Conservation (phyloP, 352 stramenopile genomes). For the Globisporangium nagaii region DNA sequence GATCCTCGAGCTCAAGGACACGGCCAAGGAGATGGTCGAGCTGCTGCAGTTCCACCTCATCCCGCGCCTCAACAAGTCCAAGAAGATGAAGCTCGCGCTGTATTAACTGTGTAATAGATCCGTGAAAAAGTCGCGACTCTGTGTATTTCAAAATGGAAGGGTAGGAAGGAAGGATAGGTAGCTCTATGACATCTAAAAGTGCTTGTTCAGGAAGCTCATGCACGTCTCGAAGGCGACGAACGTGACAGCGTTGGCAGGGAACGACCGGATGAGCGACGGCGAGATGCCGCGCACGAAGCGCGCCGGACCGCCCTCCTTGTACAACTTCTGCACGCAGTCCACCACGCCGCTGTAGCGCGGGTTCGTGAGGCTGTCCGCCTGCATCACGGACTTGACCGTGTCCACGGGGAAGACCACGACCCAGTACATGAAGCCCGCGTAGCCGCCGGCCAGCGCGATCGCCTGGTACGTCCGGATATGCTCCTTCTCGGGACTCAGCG, state of each 20-base stretch:
- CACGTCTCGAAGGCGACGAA: conserved; percentile 83
- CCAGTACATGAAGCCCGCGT: conserved; percentile 84
- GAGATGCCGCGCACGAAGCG: conserved; percentile 83
- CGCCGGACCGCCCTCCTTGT: conserved; percentile 48
- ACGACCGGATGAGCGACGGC: conserved; percentile 66
- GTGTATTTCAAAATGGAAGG: not conserved
- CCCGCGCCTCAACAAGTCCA: conserved; percentile 43
- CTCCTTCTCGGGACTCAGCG: conserved; percentile 43
- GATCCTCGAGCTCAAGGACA: conserved; percentile 82
- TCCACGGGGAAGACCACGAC: conserved; percentile 74
- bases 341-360: conserved; percentile 63
- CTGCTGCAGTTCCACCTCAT: conserved; percentile 75
- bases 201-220: conserved; percentile 66
- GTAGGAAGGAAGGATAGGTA: not conserved
- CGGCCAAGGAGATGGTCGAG: conserved; percentile 72
- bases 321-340: conserved; percentile 64
- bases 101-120: conserved; percentile 31
- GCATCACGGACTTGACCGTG: conserved; percentile 82
- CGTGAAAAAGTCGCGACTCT: not conserved
- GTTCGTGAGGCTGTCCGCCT: conserved; percentile 67
- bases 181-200: conserved; percentile 39
- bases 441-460: conserved; percentile 65
- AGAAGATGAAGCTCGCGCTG: conserved; percentile 71
- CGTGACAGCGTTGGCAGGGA: conserved; percentile 80
- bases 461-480: conserved; percentile 68